Evolutionary conservation across 2,329 filamentous ascomycete genomes (phyloP), one percentile per base, ranked within the genome.

Genomic region (Sclerotinia spermophila): DNA sequence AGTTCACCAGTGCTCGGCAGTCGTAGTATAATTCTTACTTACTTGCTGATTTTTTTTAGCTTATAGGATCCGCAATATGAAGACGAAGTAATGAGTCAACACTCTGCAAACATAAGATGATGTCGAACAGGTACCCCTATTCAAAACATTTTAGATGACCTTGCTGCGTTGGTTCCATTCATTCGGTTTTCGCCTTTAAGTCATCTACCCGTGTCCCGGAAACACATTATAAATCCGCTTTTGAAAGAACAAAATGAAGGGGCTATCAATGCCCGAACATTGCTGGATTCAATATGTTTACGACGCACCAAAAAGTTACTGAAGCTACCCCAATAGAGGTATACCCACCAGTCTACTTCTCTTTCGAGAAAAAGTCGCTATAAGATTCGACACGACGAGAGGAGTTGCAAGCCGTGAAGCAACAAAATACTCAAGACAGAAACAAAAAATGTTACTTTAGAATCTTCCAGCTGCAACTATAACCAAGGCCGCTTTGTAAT

Each of bases 401-500:
- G 78, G 40, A 78, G 79, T n/a, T 79, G 80, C 8, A 79, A 78
- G 0, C 76, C 80, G 3, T 74, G 76, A 59, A 79, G 82, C 44
- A 77, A 78, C 27, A 79, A 77, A 51, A 79, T 77, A 68, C 81
- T 79, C n/a, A 30, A 33, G n/a, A n/a, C 1, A 62, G 59, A 30
- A 62, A 33, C 13, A 45, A 44, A 44, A 62, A 45, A 4, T 38
- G 40, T n/a, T 44, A 62, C 21, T 82, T 84, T 21, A 81, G 82
- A 0, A 78, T 84, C 40, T 85, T 86, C 69, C 83, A 85, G 61
- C 76, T 81, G 0, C 79, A 83, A 17, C 76, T 86, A 0, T 83
- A 85, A 71, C 74, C 86, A 19, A 80, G 84, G 0, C 82, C 84
- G 8, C 72, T 86, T 1, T 85, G 84, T 75, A 85, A 86, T 69